Evolutionary conservation across 2,329 filamentous ascomycete species (phyloP), one percentile per base, ranked within the genome.

Genomic region (Pestalotiopsis sp.): DNA sequence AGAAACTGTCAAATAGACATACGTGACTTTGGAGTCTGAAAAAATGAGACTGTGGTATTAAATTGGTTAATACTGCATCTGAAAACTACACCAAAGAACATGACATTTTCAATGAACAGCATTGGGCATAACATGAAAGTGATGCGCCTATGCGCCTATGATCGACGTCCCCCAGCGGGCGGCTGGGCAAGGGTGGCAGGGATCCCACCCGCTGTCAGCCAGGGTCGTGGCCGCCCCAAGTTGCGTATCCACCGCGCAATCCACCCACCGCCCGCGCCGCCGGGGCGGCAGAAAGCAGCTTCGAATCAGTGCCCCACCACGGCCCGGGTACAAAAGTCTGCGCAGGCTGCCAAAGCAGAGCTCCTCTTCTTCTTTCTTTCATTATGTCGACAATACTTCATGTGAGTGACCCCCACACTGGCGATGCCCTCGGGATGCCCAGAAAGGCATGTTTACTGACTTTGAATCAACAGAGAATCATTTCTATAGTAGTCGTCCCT

Each of bases 401-500:
- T 59, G 59, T 62, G n/a, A 62, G 59, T 39, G 11, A 27, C 59
- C 59, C 45, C 59, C 67, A 56, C 20, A 68, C 70, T 72, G 58
- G 67, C 66, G 66, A 70, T 17, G 77, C 75, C 75, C 73, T n/a
- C n/a, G n/a, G n/a, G n/a, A n/a, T n/a, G n/a, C n/a, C n/a, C n/a
- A n/a, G n/a, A n/a, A n/a, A n/a, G n/a, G n/a, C n/a, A n/a, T n/a
- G 4, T 6, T 17, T 39, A 36, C 59, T 62, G 31, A 62, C 59
- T 20, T 39, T n/a, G 11, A 5, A 13, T 12, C 27, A n/a, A 31
- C 59, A 62, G 59, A 94, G 93, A 95, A 95, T 95, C 93, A 93
- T 93, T 97, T 97, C 92, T 97, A 95, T 94, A 97, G 94, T 95
- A 91, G 63, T 88, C 93, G 90, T 90, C 94, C 92, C 88, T 59